A percentile compares a stretch with the other conserved stretches of the same genome.
phyloP scores from a whole-genome alignment of 1,139 yeast species.

The Pichia sp. region DNA sequence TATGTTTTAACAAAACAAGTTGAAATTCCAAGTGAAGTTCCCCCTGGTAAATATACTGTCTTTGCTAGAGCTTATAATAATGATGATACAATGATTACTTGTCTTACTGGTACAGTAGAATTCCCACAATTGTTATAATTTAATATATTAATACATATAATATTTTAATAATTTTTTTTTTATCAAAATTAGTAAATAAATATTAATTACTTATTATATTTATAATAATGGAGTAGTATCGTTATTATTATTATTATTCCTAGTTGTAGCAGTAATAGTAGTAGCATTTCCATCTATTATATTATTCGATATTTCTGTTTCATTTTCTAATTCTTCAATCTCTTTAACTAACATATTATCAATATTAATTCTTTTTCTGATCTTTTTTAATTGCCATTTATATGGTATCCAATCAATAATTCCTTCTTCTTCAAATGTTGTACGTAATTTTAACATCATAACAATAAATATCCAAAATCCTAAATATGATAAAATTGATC shows the following conservation, averaged over 20 bases:
- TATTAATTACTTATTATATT: background rate
- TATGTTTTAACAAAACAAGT: constrained; percentile 63
- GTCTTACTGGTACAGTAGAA: constrained; percentile 73
- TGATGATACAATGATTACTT: constrained; percentile 74
- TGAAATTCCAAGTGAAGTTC: constrained; percentile 86
- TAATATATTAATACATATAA: constrained; percentile 3
- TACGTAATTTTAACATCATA: constrained; percentile 41
- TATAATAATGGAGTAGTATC: constrained; percentile 7
- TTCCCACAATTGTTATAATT: constrained; percentile 36
- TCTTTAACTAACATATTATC: constrained; percentile 23
- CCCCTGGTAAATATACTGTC: constrained; percentile 87
- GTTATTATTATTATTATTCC: background rate
- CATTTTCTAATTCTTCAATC: constrained; percentile 6
- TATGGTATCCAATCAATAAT: constrained; percentile 54
- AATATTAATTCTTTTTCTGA: constrained; percentile 40
- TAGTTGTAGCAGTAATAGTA: too few relatives aligned
- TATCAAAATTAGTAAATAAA: background rate
- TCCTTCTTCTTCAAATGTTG: constrained; percentile 60
- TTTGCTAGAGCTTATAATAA: constrained; percentile 83
- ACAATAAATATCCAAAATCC: constrained; percentile 69
- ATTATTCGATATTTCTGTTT: too few relatives aligned
- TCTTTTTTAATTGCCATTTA: constrained; percentile 51
- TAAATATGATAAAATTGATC: constrained; percentile 75
- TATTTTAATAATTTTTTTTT: background rate
- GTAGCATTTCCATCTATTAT: background rate